Conservation (phyloP, 1,284 basidiomycete genomes). For the Irpex sp. region DNA sequence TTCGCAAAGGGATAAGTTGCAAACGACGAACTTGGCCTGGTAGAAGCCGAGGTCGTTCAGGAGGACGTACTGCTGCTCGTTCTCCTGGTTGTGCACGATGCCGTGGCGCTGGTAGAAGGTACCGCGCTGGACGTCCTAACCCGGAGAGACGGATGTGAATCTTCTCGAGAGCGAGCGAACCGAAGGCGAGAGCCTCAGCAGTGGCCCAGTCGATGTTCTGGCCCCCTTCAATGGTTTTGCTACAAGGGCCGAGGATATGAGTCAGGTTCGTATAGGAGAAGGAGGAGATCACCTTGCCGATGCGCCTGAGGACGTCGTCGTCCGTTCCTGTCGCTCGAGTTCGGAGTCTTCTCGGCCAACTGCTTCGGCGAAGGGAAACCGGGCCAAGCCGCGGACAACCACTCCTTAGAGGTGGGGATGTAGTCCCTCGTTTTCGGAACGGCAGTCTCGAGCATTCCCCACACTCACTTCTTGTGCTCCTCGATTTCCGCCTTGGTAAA, state of each 20-base stretch:
- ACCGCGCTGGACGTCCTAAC: slow-evolving; percentile 98
- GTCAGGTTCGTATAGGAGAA: slow-evolving; percentile 95
- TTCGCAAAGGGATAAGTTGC: slow-evolving; percentile 97
- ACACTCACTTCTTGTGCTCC: slow-evolving; percentile 99
- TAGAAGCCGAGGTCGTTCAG: slow-evolving; percentile 85
- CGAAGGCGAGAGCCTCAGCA: slow-evolving; percentile 98
- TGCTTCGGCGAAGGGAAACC: slow-evolving; percentile 98
- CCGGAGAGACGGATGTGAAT: slow-evolving; percentile 95
- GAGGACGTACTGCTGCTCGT: slow-evolving; percentile 87
- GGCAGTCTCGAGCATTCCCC: slow-evolving; percentile 97
- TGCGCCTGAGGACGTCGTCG: slow-evolving; percentile 74
- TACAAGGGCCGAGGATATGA: slow-evolving; percentile 86
- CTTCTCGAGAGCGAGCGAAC: slow-evolving; percentile 89
- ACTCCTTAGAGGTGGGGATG: slow-evolving; percentile 89
- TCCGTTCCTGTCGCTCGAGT: slow-evolving; percentile 85
- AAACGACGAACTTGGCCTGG: slow-evolving; percentile 91
- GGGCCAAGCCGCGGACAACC: slow-evolving; percentile 97
- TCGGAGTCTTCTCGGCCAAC: slow-evolving; percentile 89
- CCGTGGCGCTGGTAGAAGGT: slow-evolving; percentile 99
- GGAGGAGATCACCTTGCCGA: slow-evolving; percentile 85
- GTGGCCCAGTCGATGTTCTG: slow-evolving; percentile 97
- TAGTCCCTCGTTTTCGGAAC: slow-evolving; percentile 91
- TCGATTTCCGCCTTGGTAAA: slow-evolving; percentile 97
- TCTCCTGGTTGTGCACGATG: slow-evolving; percentile 94
- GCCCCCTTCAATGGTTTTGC: slow-evolving; percentile 90